Conservation (phyloP, 179 eudicot species). For the Actinidia chinensis region DNA sequence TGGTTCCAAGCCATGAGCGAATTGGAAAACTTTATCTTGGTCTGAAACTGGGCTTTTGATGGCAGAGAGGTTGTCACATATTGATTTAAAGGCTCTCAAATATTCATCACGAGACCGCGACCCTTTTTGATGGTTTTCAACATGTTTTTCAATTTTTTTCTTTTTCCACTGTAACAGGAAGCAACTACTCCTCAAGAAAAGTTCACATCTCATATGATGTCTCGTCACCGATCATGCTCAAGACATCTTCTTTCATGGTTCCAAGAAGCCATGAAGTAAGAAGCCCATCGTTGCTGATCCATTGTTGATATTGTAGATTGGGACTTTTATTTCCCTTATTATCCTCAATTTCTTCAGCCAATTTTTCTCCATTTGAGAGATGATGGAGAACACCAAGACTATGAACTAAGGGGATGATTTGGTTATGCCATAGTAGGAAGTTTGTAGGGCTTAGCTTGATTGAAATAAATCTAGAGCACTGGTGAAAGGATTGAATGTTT, state of each 20-base stretch:
- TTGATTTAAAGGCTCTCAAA: background rate
- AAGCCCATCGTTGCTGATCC: conserved; percentile 10
- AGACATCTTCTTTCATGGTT: conserved; percentile 14
- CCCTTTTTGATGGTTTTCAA: background rate
- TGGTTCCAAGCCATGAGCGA: conserved; percentile 5
- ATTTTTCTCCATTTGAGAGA: background rate
- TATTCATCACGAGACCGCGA: conserved; percentile 5
- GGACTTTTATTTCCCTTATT: background rate
- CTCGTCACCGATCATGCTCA: too few relatives aligned
- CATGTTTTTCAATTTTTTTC: conserved; percentile 1
- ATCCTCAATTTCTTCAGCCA: background rate
- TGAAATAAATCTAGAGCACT: conserved; percentile 13
- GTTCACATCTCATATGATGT: conserved; percentile 1
- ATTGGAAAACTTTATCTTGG: conserved; percentile 11
- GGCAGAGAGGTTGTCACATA: conserved; percentile 13
- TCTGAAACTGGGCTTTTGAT: conserved; percentile 8
- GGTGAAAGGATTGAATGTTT: conserved; percentile 14
- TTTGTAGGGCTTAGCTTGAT: conserved; percentile 1
- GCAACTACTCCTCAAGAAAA: background rate
- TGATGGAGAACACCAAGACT: conserved; percentile 15
- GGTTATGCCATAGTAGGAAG: background rate
- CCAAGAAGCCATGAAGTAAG: conserved; percentile 15
- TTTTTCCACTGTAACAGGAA: background rate
- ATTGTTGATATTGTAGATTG: background rate
- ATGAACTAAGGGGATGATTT: background rate